These are phyloP conservation scores for Phytophthora cajani DNA, from an alignment of 352 stramenopile species.

Conservation along the genomic window DNA sequence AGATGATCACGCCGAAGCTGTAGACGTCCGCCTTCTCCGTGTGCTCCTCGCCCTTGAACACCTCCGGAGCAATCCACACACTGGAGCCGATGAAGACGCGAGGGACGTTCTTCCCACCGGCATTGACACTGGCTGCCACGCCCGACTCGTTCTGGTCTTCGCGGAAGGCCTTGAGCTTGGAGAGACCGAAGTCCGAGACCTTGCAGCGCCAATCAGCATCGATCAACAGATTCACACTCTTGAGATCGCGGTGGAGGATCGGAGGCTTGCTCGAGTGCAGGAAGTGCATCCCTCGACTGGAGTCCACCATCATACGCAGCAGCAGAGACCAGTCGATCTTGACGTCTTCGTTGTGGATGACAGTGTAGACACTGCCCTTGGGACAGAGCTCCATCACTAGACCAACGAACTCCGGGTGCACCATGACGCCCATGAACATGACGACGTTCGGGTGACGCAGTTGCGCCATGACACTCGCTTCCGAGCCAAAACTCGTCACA, in stretches of 20 bases:
- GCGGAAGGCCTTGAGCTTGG: constrained; percentile 83
- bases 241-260: constrained; percentile 91
- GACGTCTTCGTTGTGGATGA: constrained; percentile 78
- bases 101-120: constrained; percentile 22
- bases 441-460: constrained; percentile 86
- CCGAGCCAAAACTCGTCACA: constrained; percentile 82
- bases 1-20: constrained; percentile 87
- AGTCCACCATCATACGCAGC: constrained; percentile 89
- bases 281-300: constrained; percentile 91
- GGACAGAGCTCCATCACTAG: constrained; percentile 91
- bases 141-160: constrained; percentile 56
- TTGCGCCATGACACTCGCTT: constrained; percentile 86
- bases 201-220: constrained; percentile 90
- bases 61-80: constrained; percentile 91
- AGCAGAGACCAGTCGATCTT: constrained; percentile 89
- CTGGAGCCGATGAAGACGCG: constrained; percentile 85
- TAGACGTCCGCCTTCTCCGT: constrained; percentile 92
- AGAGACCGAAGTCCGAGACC: constrained; percentile 91
- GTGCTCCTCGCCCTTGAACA: constrained; percentile 88
- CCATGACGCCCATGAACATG: constrained; percentile 92
- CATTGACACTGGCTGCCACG: constrained; percentile 1
- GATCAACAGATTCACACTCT: constrained; percentile 91
- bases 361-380: constrained; percentile 85
- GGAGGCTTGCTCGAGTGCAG: constrained; percentile 88
- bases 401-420: constrained; percentile 86